Evolutionary conservation across 2,329 filamentous ascomycete genomes (phyloP).

Genomic region (Diaporthe velutina): DNA sequence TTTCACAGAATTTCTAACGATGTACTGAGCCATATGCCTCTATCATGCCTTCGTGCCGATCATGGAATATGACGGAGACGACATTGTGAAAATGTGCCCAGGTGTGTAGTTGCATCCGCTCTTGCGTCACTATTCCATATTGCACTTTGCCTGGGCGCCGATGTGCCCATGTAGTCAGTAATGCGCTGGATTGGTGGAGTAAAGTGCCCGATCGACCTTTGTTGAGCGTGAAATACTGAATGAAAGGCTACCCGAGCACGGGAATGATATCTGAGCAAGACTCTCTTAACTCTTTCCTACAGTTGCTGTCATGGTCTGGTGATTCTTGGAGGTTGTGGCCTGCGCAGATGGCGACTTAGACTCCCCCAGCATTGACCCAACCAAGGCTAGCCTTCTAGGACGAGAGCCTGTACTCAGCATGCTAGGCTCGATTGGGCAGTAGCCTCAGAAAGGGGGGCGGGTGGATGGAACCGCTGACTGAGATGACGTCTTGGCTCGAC

Average conservation of each 20-base stretch:
- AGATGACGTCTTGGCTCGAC: slow-evolving; percentile 22
- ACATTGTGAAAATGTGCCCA: neutral
- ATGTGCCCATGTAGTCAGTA: neutral
- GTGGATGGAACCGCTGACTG: neutral
- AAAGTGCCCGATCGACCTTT: neutral
- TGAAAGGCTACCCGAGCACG: too few relatives aligned
- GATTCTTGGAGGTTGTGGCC: neutral
- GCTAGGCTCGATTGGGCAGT: neutral
- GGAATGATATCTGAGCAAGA: neutral
- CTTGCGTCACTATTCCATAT: slow-evolving; percentile 18
- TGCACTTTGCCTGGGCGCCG: neutral
- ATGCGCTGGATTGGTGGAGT: neutral
- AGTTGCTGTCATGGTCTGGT: neutral
- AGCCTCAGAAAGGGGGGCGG: neutral
- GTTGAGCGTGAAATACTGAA: neutral
- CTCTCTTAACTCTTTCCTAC: neutral
- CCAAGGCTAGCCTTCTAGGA: neutral
- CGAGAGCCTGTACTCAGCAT: neutral
- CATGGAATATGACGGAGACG: neutral
- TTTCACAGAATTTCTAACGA: too few relatives aligned
- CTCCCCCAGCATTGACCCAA: neutral
- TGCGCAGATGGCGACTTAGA: neutral
- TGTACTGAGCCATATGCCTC: neutral
- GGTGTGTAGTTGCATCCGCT: neutral
- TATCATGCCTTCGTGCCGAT: neutral